phyloP scores from a whole-genome alignment of 2,329 filamentous ascomycete species.

The Phialophora verrucosa region DNA sequence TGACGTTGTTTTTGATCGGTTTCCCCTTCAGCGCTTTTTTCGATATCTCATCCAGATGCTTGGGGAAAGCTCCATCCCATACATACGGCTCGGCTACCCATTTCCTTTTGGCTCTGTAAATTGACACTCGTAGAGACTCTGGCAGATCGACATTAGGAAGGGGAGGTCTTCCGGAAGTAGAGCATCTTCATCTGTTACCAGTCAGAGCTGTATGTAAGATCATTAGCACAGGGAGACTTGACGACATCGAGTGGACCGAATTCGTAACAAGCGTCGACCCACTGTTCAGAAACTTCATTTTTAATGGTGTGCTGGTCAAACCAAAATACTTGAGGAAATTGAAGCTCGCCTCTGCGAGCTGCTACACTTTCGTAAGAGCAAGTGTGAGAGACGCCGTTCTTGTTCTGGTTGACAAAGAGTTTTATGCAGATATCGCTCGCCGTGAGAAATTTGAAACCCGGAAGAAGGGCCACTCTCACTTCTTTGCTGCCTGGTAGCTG shows the following conservation, averaged over 20 bases:
- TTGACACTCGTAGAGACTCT: slow-evolving; percentile 1
- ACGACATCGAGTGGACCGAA: slow-evolving; percentile 5
- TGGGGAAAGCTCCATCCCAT: background rate
- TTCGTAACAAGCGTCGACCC: background rate
- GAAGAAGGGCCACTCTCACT: slow-evolving; percentile 9
- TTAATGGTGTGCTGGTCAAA: background rate
- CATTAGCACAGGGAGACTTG: background rate
- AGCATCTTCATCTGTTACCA: background rate
- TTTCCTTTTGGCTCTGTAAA: background rate
- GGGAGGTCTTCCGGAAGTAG: background rate
- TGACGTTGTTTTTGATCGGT: slow-evolving; percentile 8
- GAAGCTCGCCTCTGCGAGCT: background rate
- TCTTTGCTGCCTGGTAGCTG: no score
- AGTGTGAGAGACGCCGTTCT: background rate
- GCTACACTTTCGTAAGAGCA: background rate
- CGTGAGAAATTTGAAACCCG: slow-evolving; percentile 18
- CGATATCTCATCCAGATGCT: slow-evolving; percentile 62
- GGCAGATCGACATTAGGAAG: background rate
- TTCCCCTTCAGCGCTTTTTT: slow-evolving; percentile 15
- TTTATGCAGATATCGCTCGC: slow-evolving; percentile 1
- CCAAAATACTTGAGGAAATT: no score
- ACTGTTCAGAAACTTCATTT: slow-evolving; percentile 2
- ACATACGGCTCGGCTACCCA: background rate
- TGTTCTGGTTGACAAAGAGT: slow-evolving; percentile 5
- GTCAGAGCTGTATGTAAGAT: background rate